phyloP scores from a whole-genome alignment of 352 stramenopile genomes.

The Thraustochytrium sp. region DNA sequence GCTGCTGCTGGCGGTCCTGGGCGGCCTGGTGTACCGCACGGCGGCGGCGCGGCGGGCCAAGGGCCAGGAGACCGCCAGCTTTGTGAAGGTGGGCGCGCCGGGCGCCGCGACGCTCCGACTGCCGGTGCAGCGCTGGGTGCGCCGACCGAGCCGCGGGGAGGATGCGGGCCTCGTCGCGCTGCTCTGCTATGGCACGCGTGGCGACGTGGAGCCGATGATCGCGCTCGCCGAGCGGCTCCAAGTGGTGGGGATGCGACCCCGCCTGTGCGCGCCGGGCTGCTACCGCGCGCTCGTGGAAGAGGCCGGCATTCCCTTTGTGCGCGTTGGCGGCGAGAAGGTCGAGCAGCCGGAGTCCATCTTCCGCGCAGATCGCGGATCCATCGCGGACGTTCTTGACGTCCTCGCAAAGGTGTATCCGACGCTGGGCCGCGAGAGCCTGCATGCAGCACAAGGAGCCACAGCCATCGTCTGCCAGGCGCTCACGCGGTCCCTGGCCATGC shows the following conservation, averaged over 20 bases:
- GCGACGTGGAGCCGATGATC: constrained; percentile 2
- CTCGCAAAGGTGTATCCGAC: neutral
- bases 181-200: constrained; percentile 16
- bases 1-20: neutral
- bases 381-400: constrained; percentile 31
- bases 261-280: neutral
- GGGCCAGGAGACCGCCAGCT: neutral
- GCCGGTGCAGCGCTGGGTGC: neutral
- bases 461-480: constrained; percentile 31
- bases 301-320: neutral
- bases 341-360: neutral
- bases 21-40: neutral
- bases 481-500: constrained; percentile 16
- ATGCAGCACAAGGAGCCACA: neutral
- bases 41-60: neutral
- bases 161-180: neutral
- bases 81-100: neutral
- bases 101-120: neutral
- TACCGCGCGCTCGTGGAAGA: neutral
- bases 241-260: neutral
- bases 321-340: constrained; percentile 6
- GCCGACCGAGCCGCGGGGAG: neutral
- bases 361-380: neutral
- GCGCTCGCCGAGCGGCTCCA: neutral
- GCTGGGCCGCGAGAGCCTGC: neutral